Evolutionary conservation across 1,284 basidiomycete genomes (phyloP).

Genomic region (Boletus semigastroideus): DNA sequence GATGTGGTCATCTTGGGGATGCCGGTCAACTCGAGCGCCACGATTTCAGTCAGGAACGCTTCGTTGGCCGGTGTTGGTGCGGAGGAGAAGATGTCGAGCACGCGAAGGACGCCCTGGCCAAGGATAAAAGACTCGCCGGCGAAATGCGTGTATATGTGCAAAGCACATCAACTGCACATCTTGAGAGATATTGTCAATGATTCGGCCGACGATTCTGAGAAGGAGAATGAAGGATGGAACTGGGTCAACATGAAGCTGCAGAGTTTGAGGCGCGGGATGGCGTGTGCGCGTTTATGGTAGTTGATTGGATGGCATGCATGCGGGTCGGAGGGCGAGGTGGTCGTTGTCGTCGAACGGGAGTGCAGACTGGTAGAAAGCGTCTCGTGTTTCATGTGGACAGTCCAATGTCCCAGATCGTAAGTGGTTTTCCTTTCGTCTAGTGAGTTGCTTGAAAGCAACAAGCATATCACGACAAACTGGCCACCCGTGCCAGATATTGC

Average conservation of each 20-base stretch:
- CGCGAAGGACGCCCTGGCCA: conserved; percentile 31
- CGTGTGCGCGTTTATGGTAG: too few relatives aligned
- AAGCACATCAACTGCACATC: conserved; percentile 57
- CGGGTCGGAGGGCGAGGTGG: too few relatives aligned
- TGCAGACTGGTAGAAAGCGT: too few relatives aligned
- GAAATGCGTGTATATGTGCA: conserved; percentile 54
- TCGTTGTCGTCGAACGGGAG: too few relatives aligned
- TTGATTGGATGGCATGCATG: too few relatives aligned
- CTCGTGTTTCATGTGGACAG: too few relatives aligned
- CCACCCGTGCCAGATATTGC: background rate
- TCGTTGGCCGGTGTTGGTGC: conserved; percentile 38
- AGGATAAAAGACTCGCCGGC: conserved; percentile 34
- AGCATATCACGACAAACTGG: background rate
- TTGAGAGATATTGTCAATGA: conserved; percentile 46
- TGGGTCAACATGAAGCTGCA: conserved; percentile 51
- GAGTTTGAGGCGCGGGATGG: too few relatives aligned
- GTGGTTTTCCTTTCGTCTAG: too few relatives aligned
- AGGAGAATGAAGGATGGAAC: conserved; percentile 45
- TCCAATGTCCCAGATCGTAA: too few relatives aligned
- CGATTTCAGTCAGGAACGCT: conserved; percentile 48
- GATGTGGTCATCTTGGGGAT: conserved; percentile 46
- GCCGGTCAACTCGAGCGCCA: conserved; percentile 57
- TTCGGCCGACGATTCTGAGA: conserved; percentile 22
- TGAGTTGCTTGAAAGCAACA: too few relatives aligned
- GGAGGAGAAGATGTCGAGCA: conserved; percentile 46